These are phyloP conservation scores for Populus hybrid DNA, from an alignment of 441 rosid genomes.

Conservation along the genomic window DNA sequence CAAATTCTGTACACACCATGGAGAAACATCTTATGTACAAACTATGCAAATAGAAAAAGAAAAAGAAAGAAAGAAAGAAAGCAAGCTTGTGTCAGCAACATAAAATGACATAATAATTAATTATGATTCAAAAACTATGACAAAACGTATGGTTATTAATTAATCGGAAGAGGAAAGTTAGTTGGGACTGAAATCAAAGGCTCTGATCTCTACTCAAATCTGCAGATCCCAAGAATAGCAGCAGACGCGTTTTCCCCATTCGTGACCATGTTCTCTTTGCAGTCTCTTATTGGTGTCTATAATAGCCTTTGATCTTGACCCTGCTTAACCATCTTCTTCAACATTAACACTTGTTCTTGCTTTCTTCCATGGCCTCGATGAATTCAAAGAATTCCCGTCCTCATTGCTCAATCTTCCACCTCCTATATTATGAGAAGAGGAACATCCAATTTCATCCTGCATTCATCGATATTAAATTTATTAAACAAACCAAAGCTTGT, in stretches of 20 bases:
- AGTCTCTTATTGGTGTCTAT: slow-evolving; percentile 32
- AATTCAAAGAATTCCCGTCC: slow-evolving; percentile 8
- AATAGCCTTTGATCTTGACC: slow-evolving; percentile 36
- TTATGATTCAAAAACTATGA: not conserved
- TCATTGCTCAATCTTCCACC: not conserved
- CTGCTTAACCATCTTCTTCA: slow-evolving; percentile 8
- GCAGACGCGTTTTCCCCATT: slow-evolving; percentile 33
- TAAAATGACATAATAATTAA: not conserved
- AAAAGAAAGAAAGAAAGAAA: too few relatives aligned
- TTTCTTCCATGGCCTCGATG: slow-evolving; percentile 35
- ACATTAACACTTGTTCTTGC: slow-evolving; percentile 17
- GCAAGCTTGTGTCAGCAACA: not conserved
- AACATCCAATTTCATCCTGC: slow-evolving; percentile 4
- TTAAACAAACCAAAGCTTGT: not conserved
- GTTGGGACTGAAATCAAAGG: slow-evolving; percentile 24
- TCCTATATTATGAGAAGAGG: not conserved
- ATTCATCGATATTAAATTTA: slow-evolving; percentile 1
- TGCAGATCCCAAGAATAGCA: slow-evolving; percentile 32
- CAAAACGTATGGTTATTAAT: not conserved
- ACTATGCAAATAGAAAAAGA: too few relatives aligned
- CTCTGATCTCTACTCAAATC: slow-evolving; percentile 39
- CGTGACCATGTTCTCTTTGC: slow-evolving; percentile 23
- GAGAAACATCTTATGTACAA: not conserved
- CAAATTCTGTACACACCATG: too few relatives aligned
- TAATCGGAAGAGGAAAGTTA: not conserved